phyloP scores from a whole-genome alignment of 768 basidiomycete genomes.

The Lentinula sp. region DNA sequence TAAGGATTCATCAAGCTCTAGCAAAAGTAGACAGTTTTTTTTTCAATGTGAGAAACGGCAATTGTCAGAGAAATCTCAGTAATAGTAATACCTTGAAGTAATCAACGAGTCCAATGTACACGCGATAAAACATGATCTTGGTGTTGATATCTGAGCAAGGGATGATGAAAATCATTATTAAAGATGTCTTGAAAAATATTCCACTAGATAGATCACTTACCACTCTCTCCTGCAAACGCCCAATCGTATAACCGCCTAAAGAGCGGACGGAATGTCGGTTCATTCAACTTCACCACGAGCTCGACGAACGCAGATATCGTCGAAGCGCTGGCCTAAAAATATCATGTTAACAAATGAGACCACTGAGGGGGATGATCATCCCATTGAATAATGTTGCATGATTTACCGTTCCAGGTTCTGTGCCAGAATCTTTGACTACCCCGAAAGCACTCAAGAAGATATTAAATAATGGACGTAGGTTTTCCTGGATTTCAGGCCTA shows the following conservation, averaged over 20 bases:
- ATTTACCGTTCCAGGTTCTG: not conserved
- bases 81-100: slow-evolving; percentile 70
- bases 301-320: slow-evolving; percentile 77
- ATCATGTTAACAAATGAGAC: slow-evolving; percentile 7
- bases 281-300: slow-evolving; percentile 89
- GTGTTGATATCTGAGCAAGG: slow-evolving; percentile 30
- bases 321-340: slow-evolving; percentile 41
- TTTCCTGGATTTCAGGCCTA: slow-evolving; percentile 56
- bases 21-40: not conserved
- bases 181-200: not conserved
- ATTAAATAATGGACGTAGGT: slow-evolving; percentile 65
- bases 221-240: slow-evolving; percentile 64
- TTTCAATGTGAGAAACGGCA: not conserved
- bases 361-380: too few relatives aligned
- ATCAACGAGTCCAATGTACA: slow-evolving; percentile 69
- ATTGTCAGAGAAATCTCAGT: not conserved
- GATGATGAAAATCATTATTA: not conserved
- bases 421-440: slow-evolving; percentile 27
- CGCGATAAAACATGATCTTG: slow-evolving; percentile 67
- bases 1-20: slow-evolving; percentile 90
- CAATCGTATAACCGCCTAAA: slow-evolving; percentile 93
- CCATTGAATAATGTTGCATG: not conserved
- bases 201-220: slow-evolving; percentile 22
- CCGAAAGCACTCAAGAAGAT: slow-evolving; percentile 79
- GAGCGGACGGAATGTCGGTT: slow-evolving; percentile 83